Conservation (phyloP, 2,329 filamentous ascomycete genomes). For the Fusarium cicatricum region DNA sequence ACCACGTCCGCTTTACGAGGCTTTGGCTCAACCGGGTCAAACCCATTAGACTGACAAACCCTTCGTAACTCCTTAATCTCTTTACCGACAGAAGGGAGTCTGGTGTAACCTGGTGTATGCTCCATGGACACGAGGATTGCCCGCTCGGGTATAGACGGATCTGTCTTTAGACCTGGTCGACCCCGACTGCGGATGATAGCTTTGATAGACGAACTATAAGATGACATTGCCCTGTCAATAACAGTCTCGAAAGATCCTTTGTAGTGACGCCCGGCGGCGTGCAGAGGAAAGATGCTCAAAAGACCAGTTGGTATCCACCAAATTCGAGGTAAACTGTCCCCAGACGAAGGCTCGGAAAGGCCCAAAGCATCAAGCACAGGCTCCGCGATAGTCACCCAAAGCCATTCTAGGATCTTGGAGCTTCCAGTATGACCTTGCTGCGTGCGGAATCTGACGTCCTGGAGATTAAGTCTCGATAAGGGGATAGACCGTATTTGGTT, state of each 20-base stretch:
- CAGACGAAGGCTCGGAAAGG: conserved; percentile 22
- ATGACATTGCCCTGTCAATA: conserved; percentile 49
- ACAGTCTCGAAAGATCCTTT: conserved; percentile 34
- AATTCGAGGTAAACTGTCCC: conserved; percentile 39
- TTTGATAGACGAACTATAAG: conserved; percentile 49
- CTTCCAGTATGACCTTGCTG: not conserved
- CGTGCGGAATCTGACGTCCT: not conserved
- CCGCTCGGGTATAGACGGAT: conserved; percentile 2
- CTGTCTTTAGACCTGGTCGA: too few species aligned
- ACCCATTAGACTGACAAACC: conserved; percentile 7
- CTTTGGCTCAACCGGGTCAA: not conserved
- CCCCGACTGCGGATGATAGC: conserved; percentile 33
- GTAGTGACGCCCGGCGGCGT: conserved; percentile 46
- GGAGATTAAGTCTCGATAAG: conserved; percentile 14
- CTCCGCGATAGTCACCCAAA: conserved; percentile 41
- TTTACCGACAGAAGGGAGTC: conserved; percentile 24
- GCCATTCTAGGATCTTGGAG: conserved; percentile 38
- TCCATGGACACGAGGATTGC: conserved; percentile 44
- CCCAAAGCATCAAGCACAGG: conserved; percentile 43
- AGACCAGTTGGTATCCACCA: conserved; percentile 48
- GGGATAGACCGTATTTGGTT: conserved; percentile 23
- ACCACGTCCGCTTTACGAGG: conserved; percentile 37
- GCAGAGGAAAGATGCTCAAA: conserved; percentile 44
- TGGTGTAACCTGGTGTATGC: not conserved
- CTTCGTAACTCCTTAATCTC: conserved; percentile 30